phyloP scores from a whole-genome alignment of 2,329 filamentous ascomycete species.

The Penicillium sp. region DNA sequence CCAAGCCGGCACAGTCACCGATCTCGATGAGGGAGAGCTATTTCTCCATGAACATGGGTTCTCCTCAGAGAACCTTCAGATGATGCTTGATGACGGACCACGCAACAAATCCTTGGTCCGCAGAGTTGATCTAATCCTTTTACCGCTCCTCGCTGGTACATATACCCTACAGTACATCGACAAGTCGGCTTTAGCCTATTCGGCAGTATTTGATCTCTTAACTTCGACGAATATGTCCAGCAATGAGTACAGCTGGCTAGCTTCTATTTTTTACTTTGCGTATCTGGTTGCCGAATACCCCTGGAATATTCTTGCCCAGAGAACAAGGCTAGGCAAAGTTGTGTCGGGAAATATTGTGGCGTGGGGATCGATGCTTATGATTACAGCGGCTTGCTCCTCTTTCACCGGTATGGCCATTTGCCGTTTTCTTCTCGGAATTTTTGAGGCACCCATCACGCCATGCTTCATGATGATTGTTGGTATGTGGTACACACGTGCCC shows the following conservation, averaged over 20 bases:
- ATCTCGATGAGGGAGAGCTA: slow-evolving; percentile 54
- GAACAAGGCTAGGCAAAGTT: slow-evolving; percentile 27
- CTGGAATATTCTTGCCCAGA: slow-evolving; percentile 41
- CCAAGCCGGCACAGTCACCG: slow-evolving; percentile 28
- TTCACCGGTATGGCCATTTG: slow-evolving; percentile 51
- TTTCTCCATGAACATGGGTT: slow-evolving; percentile 57
- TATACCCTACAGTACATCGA: slow-evolving; percentile 59
- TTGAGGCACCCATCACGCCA: slow-evolving; percentile 55
- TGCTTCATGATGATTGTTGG: slow-evolving; percentile 57
- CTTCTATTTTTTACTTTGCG: slow-evolving; percentile 61
- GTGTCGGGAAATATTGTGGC: slow-evolving; percentile 42
- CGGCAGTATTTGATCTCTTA: slow-evolving; percentile 61
- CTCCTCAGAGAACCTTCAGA: slow-evolving; percentile 47
- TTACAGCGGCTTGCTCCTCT: slow-evolving; percentile 46
- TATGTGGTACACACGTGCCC: slow-evolving; percentile 54
- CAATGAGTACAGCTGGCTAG: slow-evolving; percentile 57
- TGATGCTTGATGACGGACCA: slow-evolving; percentile 50
- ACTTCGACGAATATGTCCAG: slow-evolving; percentile 51
- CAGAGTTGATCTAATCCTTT: slow-evolving; percentile 56
- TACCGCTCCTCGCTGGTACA: slow-evolving; percentile 53
- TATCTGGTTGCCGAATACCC: slow-evolving; percentile 51
- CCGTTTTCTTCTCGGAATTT: slow-evolving; percentile 53
- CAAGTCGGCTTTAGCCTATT: slow-evolving; percentile 60
- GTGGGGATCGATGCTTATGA: slow-evolving; percentile 52
- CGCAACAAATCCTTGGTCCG: slow-evolving; percentile 37